Evolutionary conservation across 2,329 filamentous ascomycete species (phyloP), one percentile per base, ranked within the genome.

Genomic region (Nemania diffusa): DNA sequence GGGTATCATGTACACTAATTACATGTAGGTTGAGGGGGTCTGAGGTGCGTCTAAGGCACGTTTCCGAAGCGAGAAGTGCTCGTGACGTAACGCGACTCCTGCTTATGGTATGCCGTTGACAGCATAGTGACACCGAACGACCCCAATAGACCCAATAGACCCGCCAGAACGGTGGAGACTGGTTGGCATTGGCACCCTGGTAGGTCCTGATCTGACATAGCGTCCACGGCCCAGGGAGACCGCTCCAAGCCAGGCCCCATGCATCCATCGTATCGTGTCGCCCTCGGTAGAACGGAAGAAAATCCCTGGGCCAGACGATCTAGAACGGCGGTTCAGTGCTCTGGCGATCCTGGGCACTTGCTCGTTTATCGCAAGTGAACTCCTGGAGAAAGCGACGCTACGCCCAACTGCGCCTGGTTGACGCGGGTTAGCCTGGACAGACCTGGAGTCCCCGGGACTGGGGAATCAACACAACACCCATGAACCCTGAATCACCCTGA

Each of bases 271-370:
- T 40, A 27, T 50, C 17, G 27, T 40, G 58, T 59, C 40, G 48
- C 29, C n/a, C 53, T 67, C 64, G 64, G 64, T 37, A 67, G 64
- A 67, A 67, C 64, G 64, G 64, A 67, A 63, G 59, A n/a, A n/a
- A n/a, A n/a, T n/a, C 26, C n/a, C 34, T 5, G 11, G 48, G 13
- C 34, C 17, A 32, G 27, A 50, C 52, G 48, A 62, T 62, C 64
- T 58, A 66, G 58, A 62, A 66, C 58, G 22, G 44, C 22, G 26
- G 32, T 15, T 13, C n/a, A 57, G 48, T 52, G 32, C 57, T 51
- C 46, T 57, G 57, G n/a, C 46, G 24, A 27, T 26, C 46, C 22
- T 27, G 24, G 29, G 32, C 57, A 24, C 57, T 44, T 60, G 34
- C 37, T 60, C 44, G 37, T 37, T 42, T 53, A 29, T 53, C 50